These are phyloP conservation scores for Magnusiomyces starmeri DNA, from an alignment of 1,139 yeast species.

Conservation along the genomic window DNA sequence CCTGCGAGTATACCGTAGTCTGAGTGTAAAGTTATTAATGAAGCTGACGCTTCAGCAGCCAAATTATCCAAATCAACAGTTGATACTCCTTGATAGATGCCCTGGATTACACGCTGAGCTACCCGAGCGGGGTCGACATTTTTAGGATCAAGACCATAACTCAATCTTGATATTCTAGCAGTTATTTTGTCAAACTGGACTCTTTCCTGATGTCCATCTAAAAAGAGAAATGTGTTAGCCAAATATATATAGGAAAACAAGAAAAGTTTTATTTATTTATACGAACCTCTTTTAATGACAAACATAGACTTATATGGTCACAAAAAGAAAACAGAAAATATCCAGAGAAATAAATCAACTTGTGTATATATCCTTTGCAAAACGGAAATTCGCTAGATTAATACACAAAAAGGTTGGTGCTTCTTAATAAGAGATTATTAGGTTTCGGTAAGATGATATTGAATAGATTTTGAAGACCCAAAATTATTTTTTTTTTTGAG, in stretches of 20 bases:
- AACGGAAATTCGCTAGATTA: no score
- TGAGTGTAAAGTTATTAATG: conserved; percentile 94
- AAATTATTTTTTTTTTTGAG: no score
- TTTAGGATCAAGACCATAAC: conserved; percentile 75
- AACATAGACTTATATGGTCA: no score
- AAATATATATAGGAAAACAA: not conserved
- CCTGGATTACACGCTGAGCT: conserved; percentile 82
- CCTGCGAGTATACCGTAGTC: conserved; percentile 95
- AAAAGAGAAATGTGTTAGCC: conserved; percentile 7
- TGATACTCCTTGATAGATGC: conserved; percentile 93
- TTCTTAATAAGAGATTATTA: no score
- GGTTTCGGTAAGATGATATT: no score
- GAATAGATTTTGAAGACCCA: no score
- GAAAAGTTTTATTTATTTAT: not conserved
- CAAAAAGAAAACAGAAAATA: no score
- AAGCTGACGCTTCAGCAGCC: conserved; percentile 96
- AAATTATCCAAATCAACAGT: conserved; percentile 87
- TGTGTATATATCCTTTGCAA: no score
- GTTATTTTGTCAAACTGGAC: conserved; percentile 75
- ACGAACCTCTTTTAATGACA: not conserved
- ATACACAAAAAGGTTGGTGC: no score
- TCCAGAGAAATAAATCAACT: no score
- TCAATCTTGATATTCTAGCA: conserved; percentile 55
- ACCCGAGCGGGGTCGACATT: conserved; percentile 86
- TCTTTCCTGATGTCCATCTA: conserved; percentile 74